Conservation (phyloP, 2,329 filamentous ascomycete genomes). For the Aureobasidium mangrovei region DNA sequence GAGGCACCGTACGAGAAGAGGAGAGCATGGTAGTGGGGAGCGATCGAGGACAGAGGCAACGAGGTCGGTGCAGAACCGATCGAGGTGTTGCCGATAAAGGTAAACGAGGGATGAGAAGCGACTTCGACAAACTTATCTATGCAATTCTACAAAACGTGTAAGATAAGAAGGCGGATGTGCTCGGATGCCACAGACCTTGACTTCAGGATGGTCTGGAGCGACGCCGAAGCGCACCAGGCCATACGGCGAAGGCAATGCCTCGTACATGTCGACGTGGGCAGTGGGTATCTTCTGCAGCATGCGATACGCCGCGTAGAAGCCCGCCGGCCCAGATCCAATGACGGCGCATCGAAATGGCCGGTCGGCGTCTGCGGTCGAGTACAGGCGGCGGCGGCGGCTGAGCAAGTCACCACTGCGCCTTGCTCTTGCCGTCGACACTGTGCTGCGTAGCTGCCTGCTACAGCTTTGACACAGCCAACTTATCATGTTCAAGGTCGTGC, state of each 20-base stretch:
- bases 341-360: constrained; percentile 70
- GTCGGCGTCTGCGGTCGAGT: constrained; percentile 12
- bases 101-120: constrained; percentile 71
- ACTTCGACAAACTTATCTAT: constrained; percentile 89
- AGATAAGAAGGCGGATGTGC: not conserved
- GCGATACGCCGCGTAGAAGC: constrained; percentile 87
- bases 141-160: constrained; percentile 60
- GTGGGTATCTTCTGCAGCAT: constrained; percentile 67
- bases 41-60: constrained; percentile 59
- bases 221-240: constrained; percentile 90
- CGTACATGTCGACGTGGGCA: constrained; percentile 87
- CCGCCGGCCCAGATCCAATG: constrained; percentile 87
- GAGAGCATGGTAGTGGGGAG: constrained; percentile 82
- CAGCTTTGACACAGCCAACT: not conserved
- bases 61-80: constrained; percentile 50
- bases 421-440: not conserved
- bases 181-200: constrained; percentile 57
- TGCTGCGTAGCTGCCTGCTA: not conserved
- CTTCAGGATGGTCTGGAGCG: constrained; percentile 96
- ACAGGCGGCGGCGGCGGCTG: not conserved
- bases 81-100: constrained; percentile 81
- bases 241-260: constrained; percentile 84
- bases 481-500: not conserved
- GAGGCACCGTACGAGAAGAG: constrained; percentile 90
- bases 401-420: not conserved